These are phyloP conservation scores for Pleoardoris graminearum DNA, from an alignment of 2,329 filamentous ascomycete species.

Conservation along the genomic window DNA sequence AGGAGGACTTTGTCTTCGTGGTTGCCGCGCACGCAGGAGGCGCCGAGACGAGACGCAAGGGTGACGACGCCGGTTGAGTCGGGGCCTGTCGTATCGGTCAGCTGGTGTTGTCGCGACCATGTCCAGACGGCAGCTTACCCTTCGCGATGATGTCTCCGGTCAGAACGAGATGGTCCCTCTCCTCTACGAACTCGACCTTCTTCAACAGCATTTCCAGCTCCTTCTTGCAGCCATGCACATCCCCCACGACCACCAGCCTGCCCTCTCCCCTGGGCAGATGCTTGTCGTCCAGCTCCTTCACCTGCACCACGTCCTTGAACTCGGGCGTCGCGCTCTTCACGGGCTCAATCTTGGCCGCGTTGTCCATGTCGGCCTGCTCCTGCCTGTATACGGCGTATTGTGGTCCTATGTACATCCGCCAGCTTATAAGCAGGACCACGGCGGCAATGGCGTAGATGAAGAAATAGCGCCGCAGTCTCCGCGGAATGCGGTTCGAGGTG, in stretches of 20 bases:
- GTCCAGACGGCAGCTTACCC: conserved; percentile 44
- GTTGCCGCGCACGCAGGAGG: conserved; percentile 86
- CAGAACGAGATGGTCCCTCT: conserved; percentile 54
- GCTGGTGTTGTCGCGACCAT: not conserved
- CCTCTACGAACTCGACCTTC: conserved; percentile 65
- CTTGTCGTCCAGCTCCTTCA: conserved; percentile 54
- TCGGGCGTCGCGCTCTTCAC: conserved; percentile 53
- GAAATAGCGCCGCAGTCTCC: conserved; percentile 43
- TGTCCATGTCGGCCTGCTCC: conserved; percentile 42
- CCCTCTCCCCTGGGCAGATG: conserved; percentile 54
- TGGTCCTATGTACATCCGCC: conserved; percentile 45
- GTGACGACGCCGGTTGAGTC: conserved; percentile 78
- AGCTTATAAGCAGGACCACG: conserved; percentile 38
- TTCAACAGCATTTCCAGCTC: conserved; percentile 65
- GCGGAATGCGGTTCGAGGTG: conserved; percentile 35
- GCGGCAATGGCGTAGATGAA: conserved; percentile 36
- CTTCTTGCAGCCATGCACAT: conserved; percentile 85
- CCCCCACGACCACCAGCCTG: conserved; percentile 80
- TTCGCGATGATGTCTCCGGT: conserved; percentile 66
- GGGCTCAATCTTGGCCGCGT: conserved; percentile 39
- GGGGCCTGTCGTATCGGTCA: conserved; percentile 55
- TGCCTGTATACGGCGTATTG: conserved; percentile 38
- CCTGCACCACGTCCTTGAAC: conserved; percentile 55
- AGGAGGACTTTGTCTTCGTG: conserved; percentile 87
- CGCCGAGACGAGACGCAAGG: conserved; percentile 71